Conservation (phyloP, 306 rosid genomes). For the Quercus berberidifolia region DNA sequence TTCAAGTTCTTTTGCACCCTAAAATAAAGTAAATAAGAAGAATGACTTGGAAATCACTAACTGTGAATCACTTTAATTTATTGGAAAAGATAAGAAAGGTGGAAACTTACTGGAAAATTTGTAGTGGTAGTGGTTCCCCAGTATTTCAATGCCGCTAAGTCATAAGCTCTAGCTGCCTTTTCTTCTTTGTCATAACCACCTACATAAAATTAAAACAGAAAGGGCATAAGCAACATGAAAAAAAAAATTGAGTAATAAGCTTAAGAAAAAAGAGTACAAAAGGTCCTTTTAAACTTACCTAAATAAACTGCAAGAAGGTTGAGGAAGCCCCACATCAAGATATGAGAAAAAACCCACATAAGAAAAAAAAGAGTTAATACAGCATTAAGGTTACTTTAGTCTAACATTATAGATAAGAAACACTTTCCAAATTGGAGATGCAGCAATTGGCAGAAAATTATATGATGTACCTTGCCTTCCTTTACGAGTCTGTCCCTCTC, state of each 20-base stretch:
- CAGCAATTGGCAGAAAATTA: background rate
- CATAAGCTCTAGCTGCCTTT: constrained; percentile 92
- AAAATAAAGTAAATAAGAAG: background rate
- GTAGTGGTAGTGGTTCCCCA: constrained; percentile 97
- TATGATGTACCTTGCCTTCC: constrained; percentile 80
- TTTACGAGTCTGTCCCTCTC: constrained; percentile 96
- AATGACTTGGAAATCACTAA: constrained; percentile 4
- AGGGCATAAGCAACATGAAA: background rate
- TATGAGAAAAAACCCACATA: background rate
- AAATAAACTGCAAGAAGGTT: constrained; percentile 65
- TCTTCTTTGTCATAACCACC: constrained; percentile 98
- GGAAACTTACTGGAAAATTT: constrained; percentile 70
- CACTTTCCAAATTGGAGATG: background rate
- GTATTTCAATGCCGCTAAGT: constrained; percentile 87
- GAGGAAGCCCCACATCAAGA: constrained; percentile 34
- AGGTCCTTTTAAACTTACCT: constrained; percentile 52
- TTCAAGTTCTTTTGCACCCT: background rate
- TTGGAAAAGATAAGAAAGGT: background rate
- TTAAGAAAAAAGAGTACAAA: background rate
- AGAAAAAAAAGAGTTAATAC: constrained; percentile 14
- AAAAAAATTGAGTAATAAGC: background rate
- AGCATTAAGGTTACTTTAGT: background rate
- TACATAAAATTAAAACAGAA: constrained; percentile 8
- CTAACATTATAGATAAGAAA: background rate
- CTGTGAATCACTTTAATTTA: background rate